Base-by-base conservation (phyloP, 1,284 basidiomycete species). In the Sparassis latifolia region DNA sequence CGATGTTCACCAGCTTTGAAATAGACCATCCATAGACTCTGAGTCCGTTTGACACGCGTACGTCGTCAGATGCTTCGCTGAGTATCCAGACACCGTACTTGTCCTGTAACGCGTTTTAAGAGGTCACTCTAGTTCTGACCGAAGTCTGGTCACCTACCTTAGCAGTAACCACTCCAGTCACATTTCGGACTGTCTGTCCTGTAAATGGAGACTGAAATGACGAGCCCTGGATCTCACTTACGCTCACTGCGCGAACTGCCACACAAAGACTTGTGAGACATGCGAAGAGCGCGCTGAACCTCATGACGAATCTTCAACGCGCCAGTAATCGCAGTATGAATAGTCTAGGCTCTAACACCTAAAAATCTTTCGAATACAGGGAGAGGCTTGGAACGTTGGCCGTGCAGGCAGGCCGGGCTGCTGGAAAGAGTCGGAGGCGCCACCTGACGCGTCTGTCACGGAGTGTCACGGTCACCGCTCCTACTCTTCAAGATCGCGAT, bases 131-230 rank as follows among this genome's bases (percentile, higher is more conserved):
- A 7, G 45, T 42, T 27, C 27, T 10, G 31, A 30, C 10, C 2
- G 38, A 35, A 41, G n/a, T 5, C 37, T 41, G n/a, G 10, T 5
- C 28, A 52, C 63, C 42, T 58, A 78, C 78, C 69, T 78, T 80
- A 2, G 78, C 79, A 4, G 78, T 77, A 0, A 82, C 78, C 3
- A 79, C 55, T 12, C 78, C 81, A 33, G 70, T 75, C 12, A 82
- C 67, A 59, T 75, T 72, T 9, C 68, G 55, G 4, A 84, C 75
- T 5, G 62, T 67, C 54, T 79, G 69, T 0, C 78, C 77, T 33
- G 56, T 61, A 12, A 75, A 66, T 42, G 80, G 76, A 7, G 79
- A 81, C 53, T 67, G 66, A 56, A 74, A 84, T 1, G 74, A 64
- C 28, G 61, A 48, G 7, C 81, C 82, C 64, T 83, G 78, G 30